phyloP scores from a whole-genome alignment of 805 yeast genomes.

The Saturnispora hagleri region DNA sequence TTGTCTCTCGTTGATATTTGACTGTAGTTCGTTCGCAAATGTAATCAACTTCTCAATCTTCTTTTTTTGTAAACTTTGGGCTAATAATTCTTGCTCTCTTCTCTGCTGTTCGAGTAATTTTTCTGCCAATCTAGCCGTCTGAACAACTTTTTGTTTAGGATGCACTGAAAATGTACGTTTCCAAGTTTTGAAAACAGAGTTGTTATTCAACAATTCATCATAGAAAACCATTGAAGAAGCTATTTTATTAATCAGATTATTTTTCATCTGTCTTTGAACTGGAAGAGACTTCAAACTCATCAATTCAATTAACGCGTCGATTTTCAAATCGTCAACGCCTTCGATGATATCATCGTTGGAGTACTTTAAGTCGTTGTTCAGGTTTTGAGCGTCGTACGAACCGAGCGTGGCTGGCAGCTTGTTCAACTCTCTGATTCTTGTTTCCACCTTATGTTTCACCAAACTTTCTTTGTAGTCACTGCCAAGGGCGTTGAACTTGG shows the following conservation, averaged over 20 bases:
- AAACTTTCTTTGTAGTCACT: slow-evolving; percentile 41
- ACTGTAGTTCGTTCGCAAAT: slow-evolving; percentile 23
- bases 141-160: slow-evolving; percentile 60
- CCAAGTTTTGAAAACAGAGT: slow-evolving; percentile 54
- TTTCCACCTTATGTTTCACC: slow-evolving; percentile 44
- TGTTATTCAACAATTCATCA: slow-evolving; percentile 40
- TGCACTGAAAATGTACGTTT: slow-evolving; percentile 61
- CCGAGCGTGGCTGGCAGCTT: slow-evolving; percentile 64
- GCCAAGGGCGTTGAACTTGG: slow-evolving; percentile 39
- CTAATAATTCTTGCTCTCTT: slow-evolving; percentile 45
- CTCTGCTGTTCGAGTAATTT: slow-evolving; percentile 66
- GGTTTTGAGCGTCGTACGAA: slow-evolving; percentile 34
- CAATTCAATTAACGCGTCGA: slow-evolving; percentile 61
- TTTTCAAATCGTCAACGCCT: slow-evolving; percentile 47
- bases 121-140: slow-evolving; percentile 67
- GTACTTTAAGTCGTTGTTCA: slow-evolving; percentile 26
- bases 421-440: slow-evolving; percentile 54
- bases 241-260: slow-evolving; percentile 37
- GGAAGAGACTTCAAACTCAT: slow-evolving; percentile 57
- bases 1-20: slow-evolving; percentile 25
- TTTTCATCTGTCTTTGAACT: slow-evolving; percentile 63
- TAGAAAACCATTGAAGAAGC: slow-evolving; percentile 39
- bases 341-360: slow-evolving; percentile 38
- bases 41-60: slow-evolving; percentile 35
- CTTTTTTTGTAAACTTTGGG: slow-evolving; percentile 41